phyloP scores from a whole-genome alignment of 768 basidiomycete species.

The Serendipita sp. region DNA sequence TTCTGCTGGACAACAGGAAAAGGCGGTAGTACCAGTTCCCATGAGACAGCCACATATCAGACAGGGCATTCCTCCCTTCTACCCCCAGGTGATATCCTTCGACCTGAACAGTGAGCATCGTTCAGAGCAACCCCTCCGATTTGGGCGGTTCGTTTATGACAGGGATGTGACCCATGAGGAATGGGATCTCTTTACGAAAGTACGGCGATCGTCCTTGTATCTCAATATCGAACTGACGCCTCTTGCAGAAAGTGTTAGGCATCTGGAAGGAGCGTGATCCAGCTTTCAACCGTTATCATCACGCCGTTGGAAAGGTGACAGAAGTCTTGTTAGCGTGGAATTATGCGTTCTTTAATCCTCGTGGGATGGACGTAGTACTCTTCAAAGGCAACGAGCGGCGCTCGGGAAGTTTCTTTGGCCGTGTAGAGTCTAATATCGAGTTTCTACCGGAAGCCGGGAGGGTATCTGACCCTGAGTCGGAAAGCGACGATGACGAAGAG shows the following conservation, averaged over 20 bases:
- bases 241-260: not conserved
- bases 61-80: not conserved
- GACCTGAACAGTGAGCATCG: slow-evolving; percentile 2
- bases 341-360: slow-evolving; percentile 3
- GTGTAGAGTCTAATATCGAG: not conserved
- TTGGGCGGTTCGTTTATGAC: not conserved
- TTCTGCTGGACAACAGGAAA: not conserved
- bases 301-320: not conserved
- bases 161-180: not conserved
- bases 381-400: slow-evolving; percentile 3
- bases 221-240: not conserved
- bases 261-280: not conserved
- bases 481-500: not conserved
- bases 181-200: not conserved
- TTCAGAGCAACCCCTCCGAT: not conserved
- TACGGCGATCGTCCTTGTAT: not conserved
- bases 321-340: not conserved
- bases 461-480: not conserved
- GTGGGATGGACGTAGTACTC: slow-evolving; percentile 1
- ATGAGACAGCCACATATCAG: not conserved
- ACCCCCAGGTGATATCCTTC: not conserved
- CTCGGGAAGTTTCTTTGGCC: not conserved
- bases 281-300: not conserved
- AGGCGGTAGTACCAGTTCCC: not conserved
- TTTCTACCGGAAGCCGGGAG: not conserved